A percentile compares a stretch with the other conserved stretches of the same genome.
Conservation (phyloP, 805 yeast species). For the Cephaloascus albidus region DNA sequence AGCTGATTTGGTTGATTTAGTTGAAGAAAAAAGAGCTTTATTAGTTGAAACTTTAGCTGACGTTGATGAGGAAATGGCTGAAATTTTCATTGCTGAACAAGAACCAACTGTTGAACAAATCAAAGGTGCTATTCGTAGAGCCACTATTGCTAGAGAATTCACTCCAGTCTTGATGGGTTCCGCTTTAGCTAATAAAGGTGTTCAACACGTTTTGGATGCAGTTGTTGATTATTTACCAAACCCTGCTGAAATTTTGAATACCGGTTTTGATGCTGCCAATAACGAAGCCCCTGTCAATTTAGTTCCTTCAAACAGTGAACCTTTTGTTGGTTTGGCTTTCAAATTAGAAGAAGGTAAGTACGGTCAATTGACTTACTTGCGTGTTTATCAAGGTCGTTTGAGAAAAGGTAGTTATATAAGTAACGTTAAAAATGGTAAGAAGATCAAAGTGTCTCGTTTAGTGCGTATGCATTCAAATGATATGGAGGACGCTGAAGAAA, state of each 20-base stretch:
- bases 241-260: conserved; percentile 88
- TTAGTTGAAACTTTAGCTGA: conserved; percentile 94
- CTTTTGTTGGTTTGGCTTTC: conserved; percentile 96
- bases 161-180: conserved; percentile 99
- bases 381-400: conserved; percentile 94
- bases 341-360: conserved; percentile 97
- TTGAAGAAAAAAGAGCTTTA: conserved; percentile 79
- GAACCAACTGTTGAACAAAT: conserved; percentile 83
- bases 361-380: conserved; percentile 94
- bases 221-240: conserved; percentile 93
- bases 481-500: conserved; percentile 96
- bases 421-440: conserved; percentile 88
- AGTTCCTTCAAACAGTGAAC: conserved; percentile 61
- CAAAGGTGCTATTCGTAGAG: conserved; percentile 81
- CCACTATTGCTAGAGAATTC: conserved; percentile 91
- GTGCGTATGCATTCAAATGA: conserved; percentile 99
- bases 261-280: conserved; percentile 68
- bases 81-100: conserved; percentile 80
- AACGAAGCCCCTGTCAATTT: conserved; percentile 64
- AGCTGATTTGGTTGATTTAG: conserved; percentile 67
- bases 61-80: conserved; percentile 96
- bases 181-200: conserved; percentile 92
- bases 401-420: conserved; percentile 84
- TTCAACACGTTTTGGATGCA: conserved; percentile 92
- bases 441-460: conserved; percentile 83